These are phyloP conservation scores for Gnomoniopsis smithogilvyi DNA, from an alignment of 2,329 filamentous ascomycete species.

Conservation along the genomic window DNA sequence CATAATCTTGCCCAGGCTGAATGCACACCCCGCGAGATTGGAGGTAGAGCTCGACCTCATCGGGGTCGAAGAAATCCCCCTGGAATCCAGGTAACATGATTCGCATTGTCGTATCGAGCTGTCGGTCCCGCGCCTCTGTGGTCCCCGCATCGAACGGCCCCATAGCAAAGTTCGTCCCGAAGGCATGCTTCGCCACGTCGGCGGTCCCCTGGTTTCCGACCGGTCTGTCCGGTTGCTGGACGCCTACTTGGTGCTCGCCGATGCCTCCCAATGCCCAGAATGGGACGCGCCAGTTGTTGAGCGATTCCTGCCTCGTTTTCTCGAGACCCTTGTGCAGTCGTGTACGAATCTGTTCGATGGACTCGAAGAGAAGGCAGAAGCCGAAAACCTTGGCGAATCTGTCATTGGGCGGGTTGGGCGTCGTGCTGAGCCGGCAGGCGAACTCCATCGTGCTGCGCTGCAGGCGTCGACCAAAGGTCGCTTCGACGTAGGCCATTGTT, in stretches of 20 bases:
- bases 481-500: slow-evolving; percentile 61
- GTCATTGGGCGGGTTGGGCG: slow-evolving; percentile 21
- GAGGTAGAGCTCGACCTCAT: slow-evolving; percentile 75
- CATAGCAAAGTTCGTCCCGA: slow-evolving; percentile 36
- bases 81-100: slow-evolving; percentile 60
- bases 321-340: slow-evolving; percentile 3
- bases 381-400: slow-evolving; percentile 12
- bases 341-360: slow-evolving; percentile 15
- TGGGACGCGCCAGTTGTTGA: slow-evolving; percentile 15
- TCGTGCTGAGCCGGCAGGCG: slow-evolving; percentile 55
- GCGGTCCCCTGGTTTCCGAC: slow-evolving; percentile 36
- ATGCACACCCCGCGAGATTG: slow-evolving; percentile 60
- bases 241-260: slow-evolving; percentile 11
- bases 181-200: slow-evolving; percentile 24
- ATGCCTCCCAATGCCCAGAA: slow-evolving; percentile 17
- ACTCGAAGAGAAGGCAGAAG: slow-evolving; percentile 19
- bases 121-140: slow-evolving; percentile 37
- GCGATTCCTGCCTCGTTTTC: slow-evolving; percentile 1
- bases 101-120: slow-evolving; percentile 44
- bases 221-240: slow-evolving; percentile 1
- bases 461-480: slow-evolving; percentile 67
- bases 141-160: slow-evolving; percentile 45
- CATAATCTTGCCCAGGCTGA: slow-evolving; percentile 56
- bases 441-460: slow-evolving; percentile 64
- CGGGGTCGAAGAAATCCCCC: slow-evolving; percentile 72